Conservation (phyloP, 768 basidiomycete species). For the Naematelia encephala region DNA sequence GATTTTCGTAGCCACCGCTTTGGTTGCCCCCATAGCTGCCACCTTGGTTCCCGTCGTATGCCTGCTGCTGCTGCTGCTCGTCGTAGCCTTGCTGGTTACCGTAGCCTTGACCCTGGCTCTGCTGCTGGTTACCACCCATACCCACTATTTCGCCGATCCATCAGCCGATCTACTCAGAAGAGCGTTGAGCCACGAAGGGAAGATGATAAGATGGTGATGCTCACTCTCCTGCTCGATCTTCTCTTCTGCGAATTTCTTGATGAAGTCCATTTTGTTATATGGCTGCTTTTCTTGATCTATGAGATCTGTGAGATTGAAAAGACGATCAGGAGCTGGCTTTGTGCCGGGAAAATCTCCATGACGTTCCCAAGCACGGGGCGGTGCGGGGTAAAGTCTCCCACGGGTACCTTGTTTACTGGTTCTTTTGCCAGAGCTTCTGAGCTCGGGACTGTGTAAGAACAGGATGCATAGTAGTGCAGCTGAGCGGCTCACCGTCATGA, state of each 20-base stretch:
- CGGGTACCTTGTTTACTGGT: not conserved
- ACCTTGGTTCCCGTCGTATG: slow-evolving; percentile 7
- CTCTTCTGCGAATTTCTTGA: slow-evolving; percentile 70
- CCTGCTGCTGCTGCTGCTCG: slow-evolving; percentile 25
- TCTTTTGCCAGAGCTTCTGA: no score
- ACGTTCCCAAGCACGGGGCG: not conserved
- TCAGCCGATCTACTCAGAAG: no score
- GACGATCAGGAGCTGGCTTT: not conserved
- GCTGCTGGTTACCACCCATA: slow-evolving; percentile 12
- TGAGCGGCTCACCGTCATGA: no score
- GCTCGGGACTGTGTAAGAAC: no score
- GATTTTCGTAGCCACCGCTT: no score
- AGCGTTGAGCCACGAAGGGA: no score
- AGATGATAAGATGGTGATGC: slow-evolving; percentile 18
- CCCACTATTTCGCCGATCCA: not conserved
- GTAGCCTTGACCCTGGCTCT: slow-evolving; percentile 13
- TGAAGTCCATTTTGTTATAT: slow-evolving; percentile 56
- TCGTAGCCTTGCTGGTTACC: slow-evolving; percentile 4
- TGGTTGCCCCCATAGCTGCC: slow-evolving; percentile 28
- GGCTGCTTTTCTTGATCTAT: slow-evolving; percentile 3
- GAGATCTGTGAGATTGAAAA: not conserved
- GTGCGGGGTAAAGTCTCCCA: not conserved
- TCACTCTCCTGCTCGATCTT: slow-evolving; percentile 59
- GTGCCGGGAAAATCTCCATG: not conserved
- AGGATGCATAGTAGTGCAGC: no score